Evolutionary conservation across 2,329 filamentous ascomycete genomes (phyloP).

Genomic region (Aspergillus chevalieri): DNA sequence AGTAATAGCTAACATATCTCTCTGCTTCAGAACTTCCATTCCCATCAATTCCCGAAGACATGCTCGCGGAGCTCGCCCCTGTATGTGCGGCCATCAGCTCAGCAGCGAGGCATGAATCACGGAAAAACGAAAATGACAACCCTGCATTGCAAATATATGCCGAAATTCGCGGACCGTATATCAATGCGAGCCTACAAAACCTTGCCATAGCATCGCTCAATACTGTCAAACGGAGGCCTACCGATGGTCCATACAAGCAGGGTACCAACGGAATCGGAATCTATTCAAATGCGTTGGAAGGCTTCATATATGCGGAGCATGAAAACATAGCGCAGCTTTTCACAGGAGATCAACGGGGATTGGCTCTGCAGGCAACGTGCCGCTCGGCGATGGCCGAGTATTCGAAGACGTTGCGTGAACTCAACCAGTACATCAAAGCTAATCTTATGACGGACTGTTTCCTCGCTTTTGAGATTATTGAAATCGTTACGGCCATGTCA

Average conservation of each 20-base stretch:
- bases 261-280: constrained; percentile 88
- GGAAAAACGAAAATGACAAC: constrained; percentile 53
- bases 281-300: constrained; percentile 82
- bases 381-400: constrained; percentile 74
- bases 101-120: constrained; percentile 49
- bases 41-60: constrained; percentile 70
- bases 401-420: constrained; percentile 74
- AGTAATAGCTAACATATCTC: constrained; percentile 16
- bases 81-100: constrained; percentile 70
- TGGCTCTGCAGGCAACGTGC: constrained; percentile 72
- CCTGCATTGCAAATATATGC: constrained; percentile 77
- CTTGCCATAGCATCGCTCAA: constrained; percentile 80
- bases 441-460: constrained; percentile 90
- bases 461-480: constrained; percentile 89
- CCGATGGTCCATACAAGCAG: constrained; percentile 76
- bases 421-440: constrained; percentile 81
- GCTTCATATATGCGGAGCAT: constrained; percentile 80
- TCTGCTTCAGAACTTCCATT: constrained; percentile 57
- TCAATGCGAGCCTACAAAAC: constrained; percentile 76
- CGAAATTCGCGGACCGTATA: constrained; percentile 77
- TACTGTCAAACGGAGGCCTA: constrained; percentile 67
- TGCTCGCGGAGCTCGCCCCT: constrained; percentile 67
- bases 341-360: constrained; percentile 73
- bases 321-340: constrained; percentile 88
- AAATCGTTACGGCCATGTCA: constrained; percentile 76